These are phyloP conservation scores for Petunia hybrid DNA, from an alignment of 305 asterid genomes.

Conservation along the genomic window DNA sequence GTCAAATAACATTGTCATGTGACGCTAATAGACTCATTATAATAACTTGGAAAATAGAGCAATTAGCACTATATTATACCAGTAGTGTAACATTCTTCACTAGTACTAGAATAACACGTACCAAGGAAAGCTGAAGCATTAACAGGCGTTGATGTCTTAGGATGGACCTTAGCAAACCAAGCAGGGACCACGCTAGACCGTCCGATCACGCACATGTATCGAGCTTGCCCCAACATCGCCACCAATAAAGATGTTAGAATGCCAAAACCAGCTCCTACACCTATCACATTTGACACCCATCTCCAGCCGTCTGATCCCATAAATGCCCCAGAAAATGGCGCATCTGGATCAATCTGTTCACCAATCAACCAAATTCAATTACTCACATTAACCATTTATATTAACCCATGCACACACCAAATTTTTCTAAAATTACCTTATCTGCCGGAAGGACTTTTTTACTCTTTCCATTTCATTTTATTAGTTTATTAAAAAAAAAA, in stretches of 20 bases:
- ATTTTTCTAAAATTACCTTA: background rate
- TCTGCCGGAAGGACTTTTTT: too few species aligned
- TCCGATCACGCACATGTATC: constrained; percentile 97
- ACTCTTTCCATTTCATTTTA: too few species aligned
- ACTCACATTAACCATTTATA: background rate
- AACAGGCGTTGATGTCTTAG: constrained; percentile 79
- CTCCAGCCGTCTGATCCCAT: constrained; percentile 57
- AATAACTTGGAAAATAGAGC: too few species aligned
- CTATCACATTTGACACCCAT: constrained; percentile 94
- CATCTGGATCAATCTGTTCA: constrained; percentile 72
- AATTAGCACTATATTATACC: too few species aligned
- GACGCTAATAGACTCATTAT: too few species aligned
- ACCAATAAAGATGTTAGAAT: constrained; percentile 87
- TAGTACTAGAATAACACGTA: constrained; percentile 33
- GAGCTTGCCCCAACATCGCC: constrained; percentile 95
- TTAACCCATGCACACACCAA: background rate
- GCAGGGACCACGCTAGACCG: constrained; percentile 83
- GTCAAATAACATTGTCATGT: too few species aligned
- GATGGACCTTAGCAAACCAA: constrained; percentile 91
- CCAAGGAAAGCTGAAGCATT: constrained; percentile 90
- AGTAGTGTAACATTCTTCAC: too few species aligned
- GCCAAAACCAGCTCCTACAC: constrained; percentile 94
- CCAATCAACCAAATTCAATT: background rate
- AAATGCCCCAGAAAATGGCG: constrained; percentile 93
- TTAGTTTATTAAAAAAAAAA: too few species aligned